A percentile compares a stretch with the other conserved stretches of the same genome.
Conservation (phyloP, 805 yeast species). For the Ogataea polymorpha region DNA sequence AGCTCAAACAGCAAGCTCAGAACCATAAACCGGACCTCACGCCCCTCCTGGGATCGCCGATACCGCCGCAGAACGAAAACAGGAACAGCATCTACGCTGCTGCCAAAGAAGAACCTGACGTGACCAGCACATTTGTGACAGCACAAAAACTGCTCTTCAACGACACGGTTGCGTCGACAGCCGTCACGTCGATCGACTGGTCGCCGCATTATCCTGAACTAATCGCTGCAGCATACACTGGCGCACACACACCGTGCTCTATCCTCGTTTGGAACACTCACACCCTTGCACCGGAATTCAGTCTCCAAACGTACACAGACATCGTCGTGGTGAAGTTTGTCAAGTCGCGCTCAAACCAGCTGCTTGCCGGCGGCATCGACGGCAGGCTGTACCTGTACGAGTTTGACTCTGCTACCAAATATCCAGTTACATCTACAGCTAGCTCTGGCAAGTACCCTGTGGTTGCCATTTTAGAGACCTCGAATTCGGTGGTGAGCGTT, state of each 20-base stretch:
- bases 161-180: constrained; percentile 9
- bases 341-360: constrained; percentile 33
- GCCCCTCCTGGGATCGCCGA: constrained; percentile 2
- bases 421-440: constrained; percentile 20
- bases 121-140: constrained; percentile 5
- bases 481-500: constrained; percentile 24
- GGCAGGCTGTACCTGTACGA: constrained; percentile 56
- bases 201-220: constrained; percentile 31
- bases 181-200: constrained; percentile 29
- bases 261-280: constrained; percentile 31
- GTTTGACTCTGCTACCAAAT: constrained; percentile 29
- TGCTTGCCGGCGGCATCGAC: constrained; percentile 47
- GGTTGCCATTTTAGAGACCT: constrained; percentile 23
- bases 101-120: constrained; percentile 3
- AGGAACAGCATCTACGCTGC: constrained; percentile 26
- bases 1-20: constrained; percentile 6
- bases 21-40: background rate
- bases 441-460: constrained; percentile 17
- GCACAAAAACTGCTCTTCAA: constrained; percentile 3
- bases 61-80: constrained; percentile 19
- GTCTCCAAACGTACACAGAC: constrained; percentile 39
- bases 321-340: constrained; percentile 42
- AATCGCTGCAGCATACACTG: constrained; percentile 25
- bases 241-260: constrained; percentile 11
- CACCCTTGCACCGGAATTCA: constrained; percentile 32